Evolutionary conservation across 1,139 yeast species (phyloP), one percentile per base, ranked within the genome.

Genomic region (Geotrichum aggregatum): DNA sequence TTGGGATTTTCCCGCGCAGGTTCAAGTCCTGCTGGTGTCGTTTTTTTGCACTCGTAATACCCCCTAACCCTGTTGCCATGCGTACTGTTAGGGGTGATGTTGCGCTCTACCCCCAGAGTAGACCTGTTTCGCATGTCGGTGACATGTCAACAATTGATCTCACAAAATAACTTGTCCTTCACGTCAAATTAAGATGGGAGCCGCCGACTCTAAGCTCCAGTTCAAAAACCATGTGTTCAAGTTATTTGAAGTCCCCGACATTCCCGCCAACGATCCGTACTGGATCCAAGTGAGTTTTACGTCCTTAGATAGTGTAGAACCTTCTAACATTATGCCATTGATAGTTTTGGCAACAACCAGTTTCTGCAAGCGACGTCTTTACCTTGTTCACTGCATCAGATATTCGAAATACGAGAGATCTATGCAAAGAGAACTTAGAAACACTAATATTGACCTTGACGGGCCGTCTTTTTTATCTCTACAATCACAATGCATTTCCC

Each of bases 11-110:
- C 86, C 87, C 86, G 86, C 88, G 87, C 86, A 82, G 87, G 88
- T 83, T 83, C 87, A 83, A 83, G 81, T 82, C 87, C 87, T 82
- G 87, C 86, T 77, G 84, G 80, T 82, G 87, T 81, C 87, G 87
- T 41, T 26, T 24, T n/a, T 47, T 40, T 47, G 8, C 8, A 24
- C 8, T 24, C 5, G 8, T 5, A 24, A 24, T 24, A 24, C 5
- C 28, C 28, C 28, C 28, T 24, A 5, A 24, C 28, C 28, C 28
- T 24, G 28, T 5, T 24, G 8, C 28, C 5, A 8, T 24, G 8
- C 28, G 28, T n/a, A n/a, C n/a, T n/a, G n/a, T 8, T 8, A 24
- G 28, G 28, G 28, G 28, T 8, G 28, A 24, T 8, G 28, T 24
- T 24, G 28, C 8, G 28, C 8, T 24, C 28, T 24, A 24, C 28